These are phyloP conservation scores for Cladosporium austrohemisphaericum DNA, from an alignment of 2,329 filamentous ascomycete genomes.

Conservation along the genomic window DNA sequence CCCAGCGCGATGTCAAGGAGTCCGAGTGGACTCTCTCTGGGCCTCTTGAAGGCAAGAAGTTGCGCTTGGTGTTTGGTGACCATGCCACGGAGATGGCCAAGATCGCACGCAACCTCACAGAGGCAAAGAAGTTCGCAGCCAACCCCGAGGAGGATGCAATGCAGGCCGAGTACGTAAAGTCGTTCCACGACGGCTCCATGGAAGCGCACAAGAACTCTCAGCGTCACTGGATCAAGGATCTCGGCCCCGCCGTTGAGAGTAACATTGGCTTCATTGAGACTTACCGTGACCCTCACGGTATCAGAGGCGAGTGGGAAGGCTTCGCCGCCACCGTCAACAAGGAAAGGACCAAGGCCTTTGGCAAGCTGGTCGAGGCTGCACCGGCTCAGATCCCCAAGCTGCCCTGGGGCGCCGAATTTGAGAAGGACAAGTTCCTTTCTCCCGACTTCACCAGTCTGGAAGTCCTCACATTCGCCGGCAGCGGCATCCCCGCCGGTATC, in stretches of 20 bases:
- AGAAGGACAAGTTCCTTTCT: constrained; percentile 92
- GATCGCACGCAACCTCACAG: constrained; percentile 43
- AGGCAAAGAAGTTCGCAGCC: constrained; percentile 46
- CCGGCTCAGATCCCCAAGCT: constrained; percentile 81
- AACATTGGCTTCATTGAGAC: constrained; percentile 55
- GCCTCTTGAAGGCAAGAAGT: constrained; percentile 42
- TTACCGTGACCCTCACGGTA: constrained; percentile 53
- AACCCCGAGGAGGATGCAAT: constrained; percentile 45
- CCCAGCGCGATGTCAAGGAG: constrained; percentile 40
- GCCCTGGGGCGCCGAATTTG: constrained; percentile 83
- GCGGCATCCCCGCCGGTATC: constrained; percentile 57
- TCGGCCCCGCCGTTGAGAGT: constrained; percentile 48
- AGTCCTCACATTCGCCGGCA: constrained; percentile 73
- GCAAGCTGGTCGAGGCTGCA: constrained; percentile 75
- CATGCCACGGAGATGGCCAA: constrained; percentile 45
- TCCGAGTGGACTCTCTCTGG: constrained; percentile 45
- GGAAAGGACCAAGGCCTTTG: constrained; percentile 84
- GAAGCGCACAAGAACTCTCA: constrained; percentile 50
- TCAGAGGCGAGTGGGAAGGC: constrained; percentile 48
- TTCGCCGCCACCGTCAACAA: constrained; percentile 68
- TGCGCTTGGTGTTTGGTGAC: constrained; percentile 45
- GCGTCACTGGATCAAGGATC: constrained; percentile 52
- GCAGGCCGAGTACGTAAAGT: constrained; percentile 47
- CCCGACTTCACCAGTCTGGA: constrained; percentile 96
- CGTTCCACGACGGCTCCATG: constrained; percentile 49